Percentiles rank a stretch among this genome's conserved stretches.
These are phyloP conservation scores for Whalleya microplaca DNA, from an alignment of 2,329 filamentous ascomycete genomes.

Conservation along the genomic window DNA sequence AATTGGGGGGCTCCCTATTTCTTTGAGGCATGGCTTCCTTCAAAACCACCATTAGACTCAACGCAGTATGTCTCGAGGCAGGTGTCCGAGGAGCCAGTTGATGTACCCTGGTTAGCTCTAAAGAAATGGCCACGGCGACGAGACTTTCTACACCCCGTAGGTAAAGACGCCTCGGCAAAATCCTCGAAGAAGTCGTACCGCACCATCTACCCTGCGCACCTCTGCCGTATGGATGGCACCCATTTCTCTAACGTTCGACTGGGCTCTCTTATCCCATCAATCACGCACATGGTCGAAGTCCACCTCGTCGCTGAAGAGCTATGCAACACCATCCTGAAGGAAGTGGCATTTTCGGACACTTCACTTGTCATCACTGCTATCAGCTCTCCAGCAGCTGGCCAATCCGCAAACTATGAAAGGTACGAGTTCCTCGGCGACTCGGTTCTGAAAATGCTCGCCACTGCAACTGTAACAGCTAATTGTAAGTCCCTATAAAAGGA, in stretches of 20 bases:
- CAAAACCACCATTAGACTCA: constrained; percentile 47
- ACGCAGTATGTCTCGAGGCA: constrained; percentile 43
- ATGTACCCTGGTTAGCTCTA: constrained; percentile 55
- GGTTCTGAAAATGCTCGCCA: constrained; percentile 75
- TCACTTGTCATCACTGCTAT: constrained; percentile 70
- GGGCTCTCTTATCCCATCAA: constrained; percentile 70
- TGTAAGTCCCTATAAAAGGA: constrained; percentile 43
- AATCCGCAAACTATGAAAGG: constrained; percentile 74
- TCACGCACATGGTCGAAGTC: constrained; percentile 71
- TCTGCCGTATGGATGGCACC: constrained; percentile 55
- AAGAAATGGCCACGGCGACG: constrained; percentile 55
- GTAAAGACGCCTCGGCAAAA: constrained; percentile 2
- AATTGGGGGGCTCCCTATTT: constrained; percentile 41
- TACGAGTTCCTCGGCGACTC: constrained; percentile 88
- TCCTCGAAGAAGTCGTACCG: constrained; percentile 46
- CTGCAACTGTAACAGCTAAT: constrained; percentile 63
- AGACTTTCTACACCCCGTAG: constrained; percentile 59
- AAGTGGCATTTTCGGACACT: constrained; percentile 57
- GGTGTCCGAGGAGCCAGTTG: constrained; percentile 44
- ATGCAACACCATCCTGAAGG: constrained; percentile 54
- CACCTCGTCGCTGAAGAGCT: constrained; percentile 66
- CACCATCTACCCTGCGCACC: constrained; percentile 48
- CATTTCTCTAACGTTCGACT: constrained; percentile 51
- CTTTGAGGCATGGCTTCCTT: constrained; percentile 45
- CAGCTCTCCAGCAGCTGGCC: constrained; percentile 63